These are phyloP conservation scores for Atkinsonella hypoxylon DNA, from an alignment of 2,329 filamentous ascomycete genomes.

Conservation along the genomic window DNA sequence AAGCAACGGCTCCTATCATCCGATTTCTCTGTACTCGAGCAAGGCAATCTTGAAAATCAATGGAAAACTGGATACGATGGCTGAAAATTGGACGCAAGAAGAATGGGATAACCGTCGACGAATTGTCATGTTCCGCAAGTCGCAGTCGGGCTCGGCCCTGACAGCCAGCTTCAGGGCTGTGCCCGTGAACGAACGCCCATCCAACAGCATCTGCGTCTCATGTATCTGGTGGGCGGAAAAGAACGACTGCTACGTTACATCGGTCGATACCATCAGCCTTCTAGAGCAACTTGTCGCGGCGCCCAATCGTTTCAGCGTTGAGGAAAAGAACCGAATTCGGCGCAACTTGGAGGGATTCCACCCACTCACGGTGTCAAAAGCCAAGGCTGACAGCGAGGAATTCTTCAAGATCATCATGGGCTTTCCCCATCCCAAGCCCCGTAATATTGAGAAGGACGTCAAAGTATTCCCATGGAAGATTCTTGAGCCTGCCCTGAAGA, in stretches of 20 bases:
- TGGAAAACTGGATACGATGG: conserved; percentile 78
- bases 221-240: conserved; percentile 97
- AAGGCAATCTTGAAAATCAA: conserved; percentile 80
- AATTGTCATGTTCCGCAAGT: conserved; percentile 78
- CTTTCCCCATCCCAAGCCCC: conserved; percentile 85
- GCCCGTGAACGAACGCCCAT: conserved; percentile 63
- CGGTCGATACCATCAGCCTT: conserved; percentile 92
- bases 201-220: conserved; percentile 86
- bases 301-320: conserved; percentile 73
- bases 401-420: conserved; percentile 99
- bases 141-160: conserved; percentile 71
- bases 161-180: conserved; percentile 70
- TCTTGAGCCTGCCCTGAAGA: conserved; percentile 75
- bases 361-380: conserved; percentile 86
- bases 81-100: conserved; percentile 67
- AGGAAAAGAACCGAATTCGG: conserved; percentile 96
- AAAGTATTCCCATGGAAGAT: conserved; percentile 98
- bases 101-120: conserved; percentile 70
- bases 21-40: conserved; percentile 68
- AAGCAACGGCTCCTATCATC: conserved; percentile 48
- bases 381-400: conserved; percentile 81
- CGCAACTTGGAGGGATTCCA: conserved; percentile 92
- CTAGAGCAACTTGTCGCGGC: conserved; percentile 76
- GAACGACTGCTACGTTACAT: conserved; percentile 83
- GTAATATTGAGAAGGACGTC: conserved; percentile 98